These are phyloP conservation scores for Neurospora cerealis DNA, from an alignment of 495 filamentous ascomycete species.

Conservation along the genomic window DNA sequence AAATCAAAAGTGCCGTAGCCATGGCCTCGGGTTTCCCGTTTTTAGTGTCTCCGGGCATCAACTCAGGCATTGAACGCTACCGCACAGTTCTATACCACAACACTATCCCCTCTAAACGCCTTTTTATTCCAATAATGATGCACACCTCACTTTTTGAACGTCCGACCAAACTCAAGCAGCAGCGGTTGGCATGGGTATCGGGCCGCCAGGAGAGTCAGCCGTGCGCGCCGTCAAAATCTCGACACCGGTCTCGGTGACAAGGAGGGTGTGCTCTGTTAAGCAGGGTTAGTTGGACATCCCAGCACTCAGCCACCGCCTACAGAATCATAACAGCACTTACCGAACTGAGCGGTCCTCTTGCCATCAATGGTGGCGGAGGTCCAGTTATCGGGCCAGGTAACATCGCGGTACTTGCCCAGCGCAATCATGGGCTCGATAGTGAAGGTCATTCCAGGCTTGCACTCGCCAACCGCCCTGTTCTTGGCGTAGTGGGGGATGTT, in stretches of 20 bases:
- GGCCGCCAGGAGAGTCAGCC: conserved; percentile 74
- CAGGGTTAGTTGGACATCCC: background rate
- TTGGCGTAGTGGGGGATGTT: conserved; percentile 84
- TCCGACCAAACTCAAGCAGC: background rate
- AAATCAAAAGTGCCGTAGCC: background rate
- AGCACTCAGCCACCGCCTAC: background rate
- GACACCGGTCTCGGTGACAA: conserved; percentile 89
- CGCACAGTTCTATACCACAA: background rate
- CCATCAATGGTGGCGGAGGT: conserved; percentile 78
- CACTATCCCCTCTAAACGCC: background rate
- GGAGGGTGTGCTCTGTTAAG: conserved; percentile 70
- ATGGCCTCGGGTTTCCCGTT: background rate
- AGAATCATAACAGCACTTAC: conserved; percentile 20
- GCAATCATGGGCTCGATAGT: conserved; percentile 93
- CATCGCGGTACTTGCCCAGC: conserved; percentile 66
- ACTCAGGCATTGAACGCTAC: background rate
- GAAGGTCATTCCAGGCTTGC: conserved; percentile 85
- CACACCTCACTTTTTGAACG: background rate
- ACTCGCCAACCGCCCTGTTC: conserved; percentile 82
- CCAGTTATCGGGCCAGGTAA: conserved; percentile 89
- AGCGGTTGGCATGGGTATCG: conserved; percentile 52
- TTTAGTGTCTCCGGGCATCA: background rate
- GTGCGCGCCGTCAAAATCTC: conserved; percentile 84
- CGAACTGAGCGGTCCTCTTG: conserved; percentile 75
- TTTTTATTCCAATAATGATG: background rate